phyloP scores from a whole-genome alignment of 176 grass and related monocot species.

The Echinochloa phyllopogon region DNA sequence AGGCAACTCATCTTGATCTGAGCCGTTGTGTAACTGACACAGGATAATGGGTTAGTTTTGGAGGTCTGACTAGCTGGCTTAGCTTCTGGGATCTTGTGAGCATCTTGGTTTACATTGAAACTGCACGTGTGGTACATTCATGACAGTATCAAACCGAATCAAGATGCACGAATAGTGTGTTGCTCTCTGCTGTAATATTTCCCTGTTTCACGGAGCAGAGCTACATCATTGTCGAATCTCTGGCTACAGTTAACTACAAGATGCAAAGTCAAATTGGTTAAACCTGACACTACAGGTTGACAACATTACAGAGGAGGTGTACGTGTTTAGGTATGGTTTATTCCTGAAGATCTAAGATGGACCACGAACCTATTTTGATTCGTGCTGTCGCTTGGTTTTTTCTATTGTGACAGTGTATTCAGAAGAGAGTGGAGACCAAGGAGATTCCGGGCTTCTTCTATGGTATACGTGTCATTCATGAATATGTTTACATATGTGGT shows the following conservation, averaged over 20 bases:
- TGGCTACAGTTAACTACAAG: neutral
- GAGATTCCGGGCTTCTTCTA: neutral
- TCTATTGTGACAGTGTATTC: neutral
- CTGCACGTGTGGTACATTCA: conserved; percentile 41
- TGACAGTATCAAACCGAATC: conserved; percentile 27
- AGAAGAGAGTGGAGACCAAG: neutral
- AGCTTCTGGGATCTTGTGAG: conserved; percentile 12
- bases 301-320: neutral
- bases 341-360: neutral
- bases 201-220: neutral
- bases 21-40: neutral
- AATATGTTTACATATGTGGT: neutral
- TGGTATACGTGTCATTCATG: neutral
- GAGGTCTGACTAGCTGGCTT: neutral
- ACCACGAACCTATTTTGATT: conserved; percentile 12
- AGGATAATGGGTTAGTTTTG: neutral
- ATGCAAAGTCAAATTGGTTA: conserved; percentile 19
- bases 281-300: neutral
- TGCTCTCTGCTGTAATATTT: neutral
- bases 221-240: neutral
- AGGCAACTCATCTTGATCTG: neutral
- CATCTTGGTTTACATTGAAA: conserved; percentile 34
- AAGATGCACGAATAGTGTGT: neutral
- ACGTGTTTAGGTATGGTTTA: neutral
- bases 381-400: neutral